These are phyloP conservation scores for Rhododendron simsii DNA, from an alignment of 148 eudicot species.

Conservation along the genomic window DNA sequence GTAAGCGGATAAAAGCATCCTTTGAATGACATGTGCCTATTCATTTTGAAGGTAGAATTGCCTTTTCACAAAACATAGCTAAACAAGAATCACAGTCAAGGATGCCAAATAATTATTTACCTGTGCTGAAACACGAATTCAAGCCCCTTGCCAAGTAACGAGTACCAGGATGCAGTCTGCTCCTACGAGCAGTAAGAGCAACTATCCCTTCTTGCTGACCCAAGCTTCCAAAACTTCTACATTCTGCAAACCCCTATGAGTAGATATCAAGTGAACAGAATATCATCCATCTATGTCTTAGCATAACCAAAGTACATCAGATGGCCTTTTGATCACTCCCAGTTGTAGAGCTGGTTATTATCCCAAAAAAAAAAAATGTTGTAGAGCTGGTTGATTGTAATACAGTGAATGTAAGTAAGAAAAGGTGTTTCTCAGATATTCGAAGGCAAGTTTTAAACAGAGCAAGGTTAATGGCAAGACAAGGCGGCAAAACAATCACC, in stretches of 20 bases:
- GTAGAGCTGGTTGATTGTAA: not conserved
- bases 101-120: constrained; percentile 29
- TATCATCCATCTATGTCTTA: constrained; percentile 1
- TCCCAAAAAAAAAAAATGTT: no score
- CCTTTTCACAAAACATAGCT: not conserved
- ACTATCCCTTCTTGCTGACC: constrained; percentile 96
- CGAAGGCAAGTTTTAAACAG: not conserved
- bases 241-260: constrained; percentile 87
- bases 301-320: constrained; percentile 12
- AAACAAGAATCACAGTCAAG: not conserved
- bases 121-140: constrained; percentile 90
- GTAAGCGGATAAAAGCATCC: not conserved
- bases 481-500: not conserved
- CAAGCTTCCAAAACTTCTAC: constrained; percentile 87
- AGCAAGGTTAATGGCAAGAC: not conserved
- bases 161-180: constrained; percentile 98
- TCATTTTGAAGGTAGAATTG: not conserved
- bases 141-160: constrained; percentile 96
- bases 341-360: not conserved
- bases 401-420: not conserved
- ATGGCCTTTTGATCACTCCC: not conserved
- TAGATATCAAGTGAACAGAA: constrained; percentile 25
- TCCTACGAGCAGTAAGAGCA: constrained; percentile 94
- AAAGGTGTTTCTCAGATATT: not conserved
- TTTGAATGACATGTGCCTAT: not conserved